Conservation (phyloP, 1,284 basidiomycete species). For the Cerrena zonata region DNA sequence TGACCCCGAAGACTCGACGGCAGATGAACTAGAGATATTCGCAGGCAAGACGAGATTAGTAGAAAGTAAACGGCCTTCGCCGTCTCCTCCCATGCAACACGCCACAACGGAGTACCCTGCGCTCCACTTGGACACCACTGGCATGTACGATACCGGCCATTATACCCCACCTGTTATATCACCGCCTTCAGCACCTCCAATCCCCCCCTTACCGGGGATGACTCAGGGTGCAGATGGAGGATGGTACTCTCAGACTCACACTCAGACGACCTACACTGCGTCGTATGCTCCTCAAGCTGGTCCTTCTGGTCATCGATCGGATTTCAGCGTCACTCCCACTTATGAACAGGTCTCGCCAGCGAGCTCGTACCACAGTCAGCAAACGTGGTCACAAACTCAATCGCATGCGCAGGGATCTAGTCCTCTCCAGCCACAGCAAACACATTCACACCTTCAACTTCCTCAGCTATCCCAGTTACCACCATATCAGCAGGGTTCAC, state of each 20-base stretch:
- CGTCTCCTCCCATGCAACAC: conserved; percentile 12
- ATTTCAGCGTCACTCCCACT: neutral
- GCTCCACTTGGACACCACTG: conserved; percentile 1
- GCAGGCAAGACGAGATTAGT: conserved; percentile 36
- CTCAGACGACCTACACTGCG: too few relatives aligned
- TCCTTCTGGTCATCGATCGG: neutral
- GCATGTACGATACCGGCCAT: neutral
- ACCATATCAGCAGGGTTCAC: neutral
- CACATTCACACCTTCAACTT: conserved; percentile 11
- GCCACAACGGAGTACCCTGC: conserved; percentile 4
- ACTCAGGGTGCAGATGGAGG: neutral
- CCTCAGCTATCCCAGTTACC: conserved; percentile 12
- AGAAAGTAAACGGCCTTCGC: conserved; percentile 37
- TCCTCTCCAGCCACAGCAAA: conserved; percentile 18
- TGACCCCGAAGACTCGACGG: conserved; percentile 36
- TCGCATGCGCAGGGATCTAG: conserved; percentile 20
- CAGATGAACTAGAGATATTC: conserved; percentile 62
- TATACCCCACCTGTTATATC: conserved; percentile 2
- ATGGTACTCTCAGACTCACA: conserved; percentile 1
- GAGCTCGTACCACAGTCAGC: neutral
- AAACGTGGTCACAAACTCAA: conserved; percentile 1
- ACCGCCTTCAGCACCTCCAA: conserved; percentile 5
- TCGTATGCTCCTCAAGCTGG: neutral
- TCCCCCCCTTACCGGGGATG: neutral
- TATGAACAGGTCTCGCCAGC: neutral